Evolutionary conservation across 1,139 yeast genomes (phyloP).

Genomic region (Candida sp.): DNA sequence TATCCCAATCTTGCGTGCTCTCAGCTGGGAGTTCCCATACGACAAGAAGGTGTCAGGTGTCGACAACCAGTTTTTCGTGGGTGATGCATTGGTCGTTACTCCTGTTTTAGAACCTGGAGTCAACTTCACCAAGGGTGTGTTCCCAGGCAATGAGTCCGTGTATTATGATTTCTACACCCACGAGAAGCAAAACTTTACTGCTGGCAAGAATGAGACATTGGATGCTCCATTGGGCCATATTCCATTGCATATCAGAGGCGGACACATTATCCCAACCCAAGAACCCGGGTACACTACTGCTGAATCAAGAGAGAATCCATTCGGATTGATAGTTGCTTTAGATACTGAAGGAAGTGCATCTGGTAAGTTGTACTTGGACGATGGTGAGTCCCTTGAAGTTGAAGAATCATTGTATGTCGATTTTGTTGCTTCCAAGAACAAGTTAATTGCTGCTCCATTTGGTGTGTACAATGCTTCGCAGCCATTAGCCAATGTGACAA

Average conservation of each 20-base stretch:
- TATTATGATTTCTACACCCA: slow-evolving; percentile 40
- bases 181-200: slow-evolving; percentile 20
- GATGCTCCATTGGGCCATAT: slow-evolving; percentile 27
- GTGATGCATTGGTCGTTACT: slow-evolving; percentile 26
- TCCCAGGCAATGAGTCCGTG: slow-evolving; percentile 26
- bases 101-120: slow-evolving; percentile 27
- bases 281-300: slow-evolving; percentile 32
- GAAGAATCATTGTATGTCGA: slow-evolving; percentile 21
- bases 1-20: slow-evolving; percentile 23
- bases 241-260: slow-evolving; percentile 25
- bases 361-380: slow-evolving; percentile 27
- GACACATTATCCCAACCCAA: slow-evolving; percentile 25
- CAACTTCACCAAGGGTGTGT: slow-evolving; percentile 24
- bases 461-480: slow-evolving; percentile 23
- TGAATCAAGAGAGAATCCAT: slow-evolving; percentile 33
- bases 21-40: slow-evolving; percentile 24
- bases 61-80: slow-evolving; percentile 26
- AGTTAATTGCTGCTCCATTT: slow-evolving; percentile 18
- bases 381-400: slow-evolving; percentile 27
- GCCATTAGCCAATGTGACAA: slow-evolving; percentile 27
- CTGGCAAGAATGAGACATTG: slow-evolving; percentile 24
- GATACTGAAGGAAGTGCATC: slow-evolving; percentile 21
- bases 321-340: slow-evolving; percentile 30
- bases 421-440: slow-evolving; percentile 18
- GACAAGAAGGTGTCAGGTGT: slow-evolving; percentile 18